phyloP scores from a whole-genome alignment of 306 rosid species.

The Castanea crenata region DNA sequence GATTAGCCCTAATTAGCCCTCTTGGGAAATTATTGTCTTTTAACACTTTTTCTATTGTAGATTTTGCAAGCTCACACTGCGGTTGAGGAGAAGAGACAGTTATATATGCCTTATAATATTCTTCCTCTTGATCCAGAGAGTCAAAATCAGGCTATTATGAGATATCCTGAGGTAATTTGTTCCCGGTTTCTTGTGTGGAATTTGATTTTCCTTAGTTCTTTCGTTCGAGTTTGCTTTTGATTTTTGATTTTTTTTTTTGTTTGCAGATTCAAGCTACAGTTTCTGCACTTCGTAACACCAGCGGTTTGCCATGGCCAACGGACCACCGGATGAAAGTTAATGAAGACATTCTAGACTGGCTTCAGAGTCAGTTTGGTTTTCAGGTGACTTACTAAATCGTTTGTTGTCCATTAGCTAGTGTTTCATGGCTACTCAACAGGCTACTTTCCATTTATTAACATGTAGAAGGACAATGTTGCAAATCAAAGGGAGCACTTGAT shows the following conservation, averaged over 20 bases:
- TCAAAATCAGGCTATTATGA: constrained; percentile 77
- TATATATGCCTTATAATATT: constrained; percentile 38
- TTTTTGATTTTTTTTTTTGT: background rate
- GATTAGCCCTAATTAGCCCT: too few species aligned
- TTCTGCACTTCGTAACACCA: constrained; percentile 69
- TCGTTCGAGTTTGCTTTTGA: constrained; percentile 19
- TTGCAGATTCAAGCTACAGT: constrained; percentile 71
- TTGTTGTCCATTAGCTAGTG: constrained; percentile 14
- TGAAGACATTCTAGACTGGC: constrained; percentile 94
- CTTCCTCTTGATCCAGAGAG: constrained; percentile 96
- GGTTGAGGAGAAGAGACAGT: constrained; percentile 65
- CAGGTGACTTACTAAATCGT: constrained; percentile 55
- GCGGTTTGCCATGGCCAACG: constrained; percentile 92
- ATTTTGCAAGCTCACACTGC: constrained; percentile 60
- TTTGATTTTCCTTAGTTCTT: constrained; percentile 12
- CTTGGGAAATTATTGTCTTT: background rate
- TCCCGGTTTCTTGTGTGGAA: constrained; percentile 4
- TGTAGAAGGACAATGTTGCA: constrained; percentile 81
- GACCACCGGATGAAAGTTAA: constrained; percentile 49
- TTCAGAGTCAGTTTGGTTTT: constrained; percentile 85
- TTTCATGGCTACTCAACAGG: constrained; percentile 8
- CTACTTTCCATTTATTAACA: constrained; percentile 25
- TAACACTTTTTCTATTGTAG: constrained; percentile 28
- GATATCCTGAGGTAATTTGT: constrained; percentile 70
- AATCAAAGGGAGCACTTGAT: constrained; percentile 99